These are phyloP conservation scores for Camellia oleifera DNA, from an alignment of 179 eudicot genomes.

Conservation along the genomic window DNA sequence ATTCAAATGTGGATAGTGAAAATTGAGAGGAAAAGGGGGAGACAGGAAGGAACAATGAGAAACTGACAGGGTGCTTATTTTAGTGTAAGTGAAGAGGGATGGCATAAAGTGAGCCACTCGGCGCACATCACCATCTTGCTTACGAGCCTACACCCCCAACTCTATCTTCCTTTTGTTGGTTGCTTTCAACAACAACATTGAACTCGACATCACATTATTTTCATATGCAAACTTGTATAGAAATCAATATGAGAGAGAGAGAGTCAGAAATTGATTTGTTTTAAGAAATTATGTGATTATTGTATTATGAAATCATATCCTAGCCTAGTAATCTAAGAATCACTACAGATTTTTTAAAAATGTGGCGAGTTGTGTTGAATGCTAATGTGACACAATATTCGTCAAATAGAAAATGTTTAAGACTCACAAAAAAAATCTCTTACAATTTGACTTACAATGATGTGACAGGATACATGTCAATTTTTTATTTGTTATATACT, in stretches of 20 bases:
- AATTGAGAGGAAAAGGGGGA: slow-evolving; percentile 8
- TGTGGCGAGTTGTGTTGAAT: too few species aligned
- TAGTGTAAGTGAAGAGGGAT: slow-evolving; percentile 15
- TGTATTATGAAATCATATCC: too few species aligned
- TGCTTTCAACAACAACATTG: neutral
- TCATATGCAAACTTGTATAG: neutral
- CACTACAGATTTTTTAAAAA: too few species aligned
- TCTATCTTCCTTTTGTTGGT: neutral
- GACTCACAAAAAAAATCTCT: too few species aligned
- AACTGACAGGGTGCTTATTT: slow-evolving; percentile 12
- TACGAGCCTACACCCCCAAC: neutral
- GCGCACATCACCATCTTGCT: slow-evolving; percentile 17
- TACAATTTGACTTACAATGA: too few species aligned
- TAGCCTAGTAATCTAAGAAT: too few species aligned
- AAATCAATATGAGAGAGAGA: neutral
- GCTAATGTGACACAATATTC: too few species aligned
- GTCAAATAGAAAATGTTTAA: too few species aligned
- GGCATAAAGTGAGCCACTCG: slow-evolving; percentile 12
- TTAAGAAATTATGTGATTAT: too few species aligned
- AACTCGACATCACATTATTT: neutral
- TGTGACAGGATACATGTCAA: too few species aligned
- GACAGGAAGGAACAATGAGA: slow-evolving; percentile 6
- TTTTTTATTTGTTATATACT: too few species aligned
- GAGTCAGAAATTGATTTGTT: neutral
- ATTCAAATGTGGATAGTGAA: slow-evolving; percentile 4